Evolutionary conservation across 768 basidiomycete species (phyloP).

Genomic region (Lactarius indigo): DNA sequence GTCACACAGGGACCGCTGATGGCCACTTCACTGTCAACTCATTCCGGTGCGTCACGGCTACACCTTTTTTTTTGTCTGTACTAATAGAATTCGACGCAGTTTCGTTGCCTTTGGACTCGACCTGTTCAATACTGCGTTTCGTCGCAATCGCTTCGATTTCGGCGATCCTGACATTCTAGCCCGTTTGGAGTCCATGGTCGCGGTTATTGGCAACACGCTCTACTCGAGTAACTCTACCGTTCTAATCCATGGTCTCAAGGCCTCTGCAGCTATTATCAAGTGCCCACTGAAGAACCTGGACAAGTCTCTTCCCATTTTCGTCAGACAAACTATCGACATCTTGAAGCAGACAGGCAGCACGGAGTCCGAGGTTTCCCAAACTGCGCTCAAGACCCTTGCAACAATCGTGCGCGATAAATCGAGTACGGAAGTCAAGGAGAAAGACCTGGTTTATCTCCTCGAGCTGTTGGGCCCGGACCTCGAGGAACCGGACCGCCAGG

Average conservation of each 20-base stretch:
- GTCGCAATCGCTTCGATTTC: constrained; percentile 84
- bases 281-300: constrained; percentile 77
- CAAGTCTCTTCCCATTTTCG: constrained; percentile 75
- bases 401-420: constrained; percentile 88
- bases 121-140: constrained; percentile 81
- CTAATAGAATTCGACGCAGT: constrained; percentile 36
- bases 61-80: constrained; percentile 7
- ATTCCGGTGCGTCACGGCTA: constrained; percentile 55
- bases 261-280: constrained; percentile 73
- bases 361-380: constrained; percentile 87
- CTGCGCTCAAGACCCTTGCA: constrained; percentile 82
- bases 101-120: constrained; percentile 93
- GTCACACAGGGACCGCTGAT: constrained; percentile 48
- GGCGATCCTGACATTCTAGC: constrained; percentile 66
- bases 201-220: constrained; percentile 85
- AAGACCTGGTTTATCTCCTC: constrained; percentile 82
- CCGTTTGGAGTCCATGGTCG: constrained; percentile 85
- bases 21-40: constrained; percentile 86
- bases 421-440: constrained; percentile 77
- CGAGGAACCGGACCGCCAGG: constrained; percentile 84
- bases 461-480: constrained; percentile 85
- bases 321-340: constrained; percentile 80
- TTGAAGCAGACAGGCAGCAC: constrained; percentile 80
- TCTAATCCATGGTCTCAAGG: constrained; percentile 70
- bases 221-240: constrained; percentile 81